Conservation (phyloP, 371 early-diverging fungal species). For the Blastocladiella emersonii region DNA sequence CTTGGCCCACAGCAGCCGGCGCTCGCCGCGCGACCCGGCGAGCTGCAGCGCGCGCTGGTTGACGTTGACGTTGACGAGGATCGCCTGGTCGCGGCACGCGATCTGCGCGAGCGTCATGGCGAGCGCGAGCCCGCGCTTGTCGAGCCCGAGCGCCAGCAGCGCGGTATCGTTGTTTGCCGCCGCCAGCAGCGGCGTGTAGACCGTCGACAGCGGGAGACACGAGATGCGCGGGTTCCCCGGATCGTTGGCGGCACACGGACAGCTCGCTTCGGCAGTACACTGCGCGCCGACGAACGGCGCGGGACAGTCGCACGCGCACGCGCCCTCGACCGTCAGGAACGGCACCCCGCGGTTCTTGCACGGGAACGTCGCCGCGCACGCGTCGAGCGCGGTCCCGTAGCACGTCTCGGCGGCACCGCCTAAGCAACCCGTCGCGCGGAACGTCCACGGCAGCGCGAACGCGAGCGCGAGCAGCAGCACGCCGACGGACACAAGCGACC, state of each 20-base stretch:
- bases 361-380: not conserved
- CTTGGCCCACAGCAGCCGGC: not conserved
- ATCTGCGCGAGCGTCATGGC: not conserved
- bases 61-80: not conserved
- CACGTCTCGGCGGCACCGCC: not conserved
- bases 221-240: not conserved
- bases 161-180: not conserved
- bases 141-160: not conserved
- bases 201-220: not conserved
- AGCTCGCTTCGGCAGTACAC: not conserved
- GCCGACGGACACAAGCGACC: not conserved
- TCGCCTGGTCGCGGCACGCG: not conserved
- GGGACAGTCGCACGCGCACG: not conserved
- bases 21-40: not conserved
- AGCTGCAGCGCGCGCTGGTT: not conserved
- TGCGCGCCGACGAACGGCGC: not conserved
- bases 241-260: not conserved
- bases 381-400: not conserved
- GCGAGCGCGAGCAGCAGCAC: not conserved
- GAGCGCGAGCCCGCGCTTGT: not conserved
- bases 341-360: not conserved
- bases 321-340: not conserved
- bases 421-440: not conserved
- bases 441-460: not conserved
- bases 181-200: not conserved